Percentiles rank a stretch among this genome's conserved stretches.
These are phyloP conservation scores for Saksenaea vasiformis DNA, from an alignment of 371 early-diverging fungal genomes.

Conservation along the genomic window DNA sequence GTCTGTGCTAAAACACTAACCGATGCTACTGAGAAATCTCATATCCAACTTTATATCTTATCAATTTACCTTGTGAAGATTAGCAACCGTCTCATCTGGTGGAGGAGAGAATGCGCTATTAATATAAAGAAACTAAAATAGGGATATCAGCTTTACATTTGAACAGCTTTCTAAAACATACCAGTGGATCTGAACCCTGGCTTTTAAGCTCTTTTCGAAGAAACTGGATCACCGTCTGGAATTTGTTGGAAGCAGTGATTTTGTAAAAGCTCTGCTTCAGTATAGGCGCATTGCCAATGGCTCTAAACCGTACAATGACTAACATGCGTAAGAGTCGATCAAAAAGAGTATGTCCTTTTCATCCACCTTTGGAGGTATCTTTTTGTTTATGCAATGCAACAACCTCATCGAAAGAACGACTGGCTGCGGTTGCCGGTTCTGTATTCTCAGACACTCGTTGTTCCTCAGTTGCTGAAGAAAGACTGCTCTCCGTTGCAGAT, in stretches of 20 bases:
- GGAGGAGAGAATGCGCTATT: slow-evolving; percentile 94
- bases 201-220: slow-evolving; percentile 81
- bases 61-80: slow-evolving; percentile 71
- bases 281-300: slow-evolving; percentile 92
- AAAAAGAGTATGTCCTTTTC: too few relatives aligned
- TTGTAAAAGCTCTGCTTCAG: slow-evolving; percentile 84
- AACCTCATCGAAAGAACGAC: slow-evolving; percentile 26
- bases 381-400: slow-evolving; percentile 43
- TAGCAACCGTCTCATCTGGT: slow-evolving; percentile 87
- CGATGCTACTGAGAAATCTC: neutral
- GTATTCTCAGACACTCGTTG: neutral
- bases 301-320: slow-evolving; percentile 86
- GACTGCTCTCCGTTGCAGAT: neutral
- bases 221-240: slow-evolving; percentile 84
- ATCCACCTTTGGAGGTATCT: slow-evolving; percentile 51
- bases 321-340: too few relatives aligned
- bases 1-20: slow-evolving; percentile 80
- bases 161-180: slow-evolving; percentile 30
- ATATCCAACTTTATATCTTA: neutral
- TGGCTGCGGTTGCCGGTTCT: neutral
- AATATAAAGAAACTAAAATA: slow-evolving; percentile 81
- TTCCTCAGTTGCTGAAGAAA: neutral
- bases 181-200: slow-evolving; percentile 77
- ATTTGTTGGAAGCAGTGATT: slow-evolving; percentile 79
- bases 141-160: neutral